Conservation (phyloP, 2,329 filamentous ascomycete genomes). For the Samsoniella hepiali region DNA sequence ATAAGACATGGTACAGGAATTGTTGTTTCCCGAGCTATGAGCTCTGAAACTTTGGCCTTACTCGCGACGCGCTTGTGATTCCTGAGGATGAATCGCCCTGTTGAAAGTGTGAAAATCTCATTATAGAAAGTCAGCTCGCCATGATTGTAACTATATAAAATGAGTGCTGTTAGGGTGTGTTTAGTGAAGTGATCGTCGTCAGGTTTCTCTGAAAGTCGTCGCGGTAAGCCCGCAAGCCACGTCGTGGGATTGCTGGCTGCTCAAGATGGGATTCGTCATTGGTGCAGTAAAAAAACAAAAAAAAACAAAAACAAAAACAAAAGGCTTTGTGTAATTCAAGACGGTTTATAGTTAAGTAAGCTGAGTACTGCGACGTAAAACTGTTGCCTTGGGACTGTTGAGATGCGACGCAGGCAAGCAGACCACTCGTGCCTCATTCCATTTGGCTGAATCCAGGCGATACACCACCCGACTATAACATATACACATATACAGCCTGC, state of each 20-base stretch:
- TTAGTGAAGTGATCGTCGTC: not conserved
- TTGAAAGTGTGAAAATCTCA: not conserved
- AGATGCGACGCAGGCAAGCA: no score
- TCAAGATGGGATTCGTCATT: not conserved
- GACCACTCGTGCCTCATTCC: no score
- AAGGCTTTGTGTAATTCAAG: not conserved
- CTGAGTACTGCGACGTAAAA: no score
- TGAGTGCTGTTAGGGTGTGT: conserved; percentile 2
- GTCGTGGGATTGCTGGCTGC: not conserved
- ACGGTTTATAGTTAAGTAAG: no score
- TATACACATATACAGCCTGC: no score
- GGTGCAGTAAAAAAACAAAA: not conserved
- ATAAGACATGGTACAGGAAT: conserved; percentile 20
- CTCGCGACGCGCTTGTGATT: conserved; percentile 22
- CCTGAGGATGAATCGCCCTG: not conserved
- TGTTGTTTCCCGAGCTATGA: conserved; percentile 15
- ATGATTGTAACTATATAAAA: conserved; percentile 14
- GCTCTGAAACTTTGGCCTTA: conserved; percentile 19
- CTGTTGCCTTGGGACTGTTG: no score
- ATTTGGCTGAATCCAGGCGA: no score
- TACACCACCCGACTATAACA: no score
- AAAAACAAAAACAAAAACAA: not conserved
- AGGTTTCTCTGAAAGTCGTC: conserved; percentile 17
- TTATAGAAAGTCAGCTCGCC: not conserved
- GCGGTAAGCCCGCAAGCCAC: conserved; percentile 10